phyloP scores from a whole-genome alignment of 768 basidiomycete genomes.

The Xerocomellus chrysenteron region DNA sequence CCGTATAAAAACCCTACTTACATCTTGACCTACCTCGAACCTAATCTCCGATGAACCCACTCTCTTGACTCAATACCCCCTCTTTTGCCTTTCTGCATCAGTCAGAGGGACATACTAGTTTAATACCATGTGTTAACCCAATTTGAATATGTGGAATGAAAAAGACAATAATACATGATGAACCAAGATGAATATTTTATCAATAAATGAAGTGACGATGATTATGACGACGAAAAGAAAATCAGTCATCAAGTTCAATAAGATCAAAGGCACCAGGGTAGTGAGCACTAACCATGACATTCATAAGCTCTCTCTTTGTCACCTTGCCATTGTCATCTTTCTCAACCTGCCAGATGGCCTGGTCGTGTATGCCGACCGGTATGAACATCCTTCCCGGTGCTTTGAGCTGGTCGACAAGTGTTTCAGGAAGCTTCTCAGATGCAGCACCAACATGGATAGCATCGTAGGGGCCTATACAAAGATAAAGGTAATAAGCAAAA shows the following conservation, averaged over 20 bases:
- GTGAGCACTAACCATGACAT: conserved; percentile 62
- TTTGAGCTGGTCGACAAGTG: conserved; percentile 77
- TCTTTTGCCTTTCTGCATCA: conserved; percentile 49
- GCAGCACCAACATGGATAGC: conserved; percentile 96
- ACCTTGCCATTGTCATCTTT: conserved; percentile 72
- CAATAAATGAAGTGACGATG: not conserved
- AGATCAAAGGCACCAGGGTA: conserved; percentile 6
- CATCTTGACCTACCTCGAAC: not conserved
- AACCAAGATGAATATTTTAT: not conserved
- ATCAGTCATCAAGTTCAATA: conserved; percentile 13
- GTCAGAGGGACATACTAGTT: conserved; percentile 69
- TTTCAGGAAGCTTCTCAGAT: conserved; percentile 66
- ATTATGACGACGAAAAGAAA: not conserved
- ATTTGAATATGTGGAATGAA: not conserved
- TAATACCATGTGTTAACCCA: not conserved
- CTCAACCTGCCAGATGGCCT: conserved; percentile 74
- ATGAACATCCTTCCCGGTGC: conserved; percentile 86
- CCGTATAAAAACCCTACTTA: not conserved
- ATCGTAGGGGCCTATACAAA: conserved; percentile 63
- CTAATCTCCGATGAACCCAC: not conserved
- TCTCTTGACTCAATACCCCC: conserved; percentile 16
- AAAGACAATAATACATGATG: not conserved
- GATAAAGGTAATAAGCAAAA: not conserved
- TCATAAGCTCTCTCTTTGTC: conserved; percentile 66
- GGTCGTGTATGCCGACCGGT: conserved; percentile 67